These are phyloP conservation scores for Annulohypoxylon bovei DNA, from an alignment of 495 filamentous ascomycete species.

Conservation along the genomic window DNA sequence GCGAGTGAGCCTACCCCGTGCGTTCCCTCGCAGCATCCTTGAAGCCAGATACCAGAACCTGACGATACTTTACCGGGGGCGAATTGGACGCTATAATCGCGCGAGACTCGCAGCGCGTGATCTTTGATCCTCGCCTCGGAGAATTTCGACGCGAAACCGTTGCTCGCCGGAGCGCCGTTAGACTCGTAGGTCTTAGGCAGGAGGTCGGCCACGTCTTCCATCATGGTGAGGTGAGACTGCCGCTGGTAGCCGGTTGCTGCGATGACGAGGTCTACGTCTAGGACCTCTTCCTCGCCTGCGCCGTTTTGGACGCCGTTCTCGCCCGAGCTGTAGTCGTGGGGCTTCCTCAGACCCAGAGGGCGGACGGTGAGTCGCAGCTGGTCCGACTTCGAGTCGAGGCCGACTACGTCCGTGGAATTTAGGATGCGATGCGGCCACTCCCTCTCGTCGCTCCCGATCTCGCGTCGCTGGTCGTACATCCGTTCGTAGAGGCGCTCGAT, in stretches of 20 bases:
- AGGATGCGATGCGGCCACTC: constrained; percentile 86
- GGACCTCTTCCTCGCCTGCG: constrained; percentile 56
- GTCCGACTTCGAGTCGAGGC: constrained; percentile 60
- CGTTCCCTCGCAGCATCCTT: constrained; percentile 92
- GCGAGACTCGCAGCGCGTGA: constrained; percentile 50
- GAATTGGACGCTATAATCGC: constrained; percentile 81
- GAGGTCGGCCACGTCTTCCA: constrained; percentile 70
- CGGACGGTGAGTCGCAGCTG: constrained; percentile 54
- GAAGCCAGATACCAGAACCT: constrained; percentile 84
- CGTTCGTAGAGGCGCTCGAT: constrained; percentile 87
- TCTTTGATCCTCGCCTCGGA: constrained; percentile 34
- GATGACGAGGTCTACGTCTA: constrained; percentile 83
- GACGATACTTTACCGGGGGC: constrained; percentile 71
- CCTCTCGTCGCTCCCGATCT: constrained; percentile 68
- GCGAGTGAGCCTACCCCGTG: constrained; percentile 75
- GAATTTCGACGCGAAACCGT: constrained; percentile 47
- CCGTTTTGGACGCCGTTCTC: constrained; percentile 36
- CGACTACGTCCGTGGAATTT: constrained; percentile 68
- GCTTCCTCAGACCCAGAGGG: constrained; percentile 49
- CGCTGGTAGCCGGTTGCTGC: constrained; percentile 88
- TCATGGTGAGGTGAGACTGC: constrained; percentile 80
- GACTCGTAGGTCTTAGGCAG: constrained; percentile 58
- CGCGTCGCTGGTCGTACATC: constrained; percentile 84
- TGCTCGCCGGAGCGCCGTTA: constrained; percentile 20
- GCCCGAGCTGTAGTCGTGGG: constrained; percentile 10